Evolutionary conservation across 306 rosid genomes (phyloP).

Genomic region (Trichosanthes cucumerina): DNA sequence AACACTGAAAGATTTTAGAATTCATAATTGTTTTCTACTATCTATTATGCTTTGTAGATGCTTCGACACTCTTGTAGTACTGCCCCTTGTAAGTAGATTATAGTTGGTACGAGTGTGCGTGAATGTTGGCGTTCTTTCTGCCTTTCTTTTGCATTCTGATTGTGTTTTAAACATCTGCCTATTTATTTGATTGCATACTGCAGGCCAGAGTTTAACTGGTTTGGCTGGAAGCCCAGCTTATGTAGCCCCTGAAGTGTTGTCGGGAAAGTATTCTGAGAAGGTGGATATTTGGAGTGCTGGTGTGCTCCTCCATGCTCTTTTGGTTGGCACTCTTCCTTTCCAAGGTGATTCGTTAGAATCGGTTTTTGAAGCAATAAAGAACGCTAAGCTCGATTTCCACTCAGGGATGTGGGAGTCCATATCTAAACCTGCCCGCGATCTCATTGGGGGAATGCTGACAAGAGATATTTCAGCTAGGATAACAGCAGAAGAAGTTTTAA

Average conservation of each 20-base stretch:
- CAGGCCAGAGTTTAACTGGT: conserved; percentile 93
- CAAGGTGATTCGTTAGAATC: conserved; percentile 81
- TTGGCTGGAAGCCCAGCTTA: conserved; percentile 99
- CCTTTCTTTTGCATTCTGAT: neutral
- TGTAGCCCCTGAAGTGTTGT: conserved; percentile 93
- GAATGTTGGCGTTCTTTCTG: neutral
- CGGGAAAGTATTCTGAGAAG: conserved; percentile 72
- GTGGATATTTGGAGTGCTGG: conserved; percentile 99
- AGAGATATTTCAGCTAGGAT: conserved; percentile 82
- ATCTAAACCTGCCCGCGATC: conserved; percentile 89
- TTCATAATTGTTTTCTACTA: neutral
- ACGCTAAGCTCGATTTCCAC: conserved; percentile 61
- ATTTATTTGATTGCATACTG: conserved; percentile 7
- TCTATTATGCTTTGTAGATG: neutral
- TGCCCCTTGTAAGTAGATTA: neutral
- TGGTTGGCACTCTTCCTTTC: conserved; percentile 81
- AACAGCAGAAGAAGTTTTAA: conserved; percentile 88
- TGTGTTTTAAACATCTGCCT: neutral
- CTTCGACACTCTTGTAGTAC: neutral
- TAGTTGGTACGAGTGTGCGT: neutral
- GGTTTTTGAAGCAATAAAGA: conserved; percentile 88
- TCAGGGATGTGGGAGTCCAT: conserved; percentile 63
- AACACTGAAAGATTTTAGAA: neutral
- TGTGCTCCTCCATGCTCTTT: conserved; percentile 80
- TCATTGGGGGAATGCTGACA: conserved; percentile 83